phyloP scores from a whole-genome alignment of 2,329 filamentous ascomycete species.

The Clonostachys byssicola region DNA sequence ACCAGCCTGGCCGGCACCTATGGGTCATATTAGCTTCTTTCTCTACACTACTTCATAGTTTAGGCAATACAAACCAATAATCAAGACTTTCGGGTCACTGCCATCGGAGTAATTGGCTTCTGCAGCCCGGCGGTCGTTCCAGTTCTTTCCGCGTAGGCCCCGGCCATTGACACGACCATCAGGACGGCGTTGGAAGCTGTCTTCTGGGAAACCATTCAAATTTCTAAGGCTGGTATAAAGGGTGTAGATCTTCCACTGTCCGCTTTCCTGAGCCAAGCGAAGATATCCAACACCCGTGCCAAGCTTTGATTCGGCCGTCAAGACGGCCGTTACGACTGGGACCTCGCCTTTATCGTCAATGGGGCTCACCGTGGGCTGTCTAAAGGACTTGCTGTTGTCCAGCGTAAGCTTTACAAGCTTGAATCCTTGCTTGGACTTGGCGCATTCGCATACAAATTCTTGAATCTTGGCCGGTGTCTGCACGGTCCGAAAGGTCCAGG shows the following conservation, averaged over 20 bases:
- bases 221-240: constrained; percentile 49
- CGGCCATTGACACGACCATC: constrained; percentile 39
- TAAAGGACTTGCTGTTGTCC: not conserved
- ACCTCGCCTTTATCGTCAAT: constrained; percentile 5
- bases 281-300: constrained; percentile 8
- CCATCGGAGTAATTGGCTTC: constrained; percentile 19
- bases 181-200: constrained; percentile 32
- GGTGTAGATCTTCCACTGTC: constrained; percentile 50
- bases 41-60: not conserved
- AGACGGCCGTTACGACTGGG: constrained; percentile 9
- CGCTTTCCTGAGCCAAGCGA: constrained; percentile 5
- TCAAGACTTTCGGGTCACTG: constrained; percentile 50
- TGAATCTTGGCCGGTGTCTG: constrained; percentile 27
- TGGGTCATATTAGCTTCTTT: not conserved
- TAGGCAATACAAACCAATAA: constrained; percentile 46
- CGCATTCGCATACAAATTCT: constrained; percentile 18
- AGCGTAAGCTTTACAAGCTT: constrained; percentile 20
- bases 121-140: constrained; percentile 9
- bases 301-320: constrained; percentile 6
- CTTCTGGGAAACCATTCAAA: constrained; percentile 44
- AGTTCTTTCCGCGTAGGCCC: constrained; percentile 10
- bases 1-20: constrained; percentile 57
- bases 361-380: constrained; percentile 1
- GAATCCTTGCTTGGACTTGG: constrained; percentile 13
- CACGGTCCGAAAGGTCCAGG: constrained; percentile 45